Base-by-base conservation (phyloP, 1,284 basidiomycete species). In the Pseudozyma thailandica region DNA sequence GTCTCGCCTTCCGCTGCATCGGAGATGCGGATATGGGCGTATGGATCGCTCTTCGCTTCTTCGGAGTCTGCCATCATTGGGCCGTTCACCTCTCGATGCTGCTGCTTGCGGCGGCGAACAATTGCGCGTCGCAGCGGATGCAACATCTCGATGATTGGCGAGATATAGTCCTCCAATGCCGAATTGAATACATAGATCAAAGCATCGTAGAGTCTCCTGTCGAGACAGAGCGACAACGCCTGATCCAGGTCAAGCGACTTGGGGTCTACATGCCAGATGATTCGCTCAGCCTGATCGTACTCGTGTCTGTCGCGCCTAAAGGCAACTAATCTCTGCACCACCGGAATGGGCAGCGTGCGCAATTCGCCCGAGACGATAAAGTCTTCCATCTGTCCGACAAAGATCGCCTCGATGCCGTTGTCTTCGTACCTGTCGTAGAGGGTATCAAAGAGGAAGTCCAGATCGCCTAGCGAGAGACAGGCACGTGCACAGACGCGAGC, bases 251-350 rank as follows among this genome's bases (percentile, higher is more conserved):
- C 96, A 58, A 99, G 85, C 74, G 90, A 92, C 15, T 88, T 85
- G 0, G 95, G 93, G 73, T 97, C 92, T 60, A 98, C 92, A 81
- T 96, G 93, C 92, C 94, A 97, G 53, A 99, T 95, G 59, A 98
- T 86, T 37, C 88, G 87, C 82, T 98, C 94, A 1, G 92, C 92
- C 3, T 89, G 86, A 48, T 91, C 90, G 20, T 90, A 90, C 53
- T 90, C 88, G 6, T 86, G 86, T 37, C 89, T 87, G 33, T 90
- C 88, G 49, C 91, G 90, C 74, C 96, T 91, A 59, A 92, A 86
- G 1, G 87, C 87, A 46, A 98, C 87, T 21, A 99, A 85, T 41
- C 89, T 87, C 82, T 99, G 93, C 6, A 92, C 91, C 46, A 98
- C 90, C 7, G 93, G 92, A 10, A 83, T 78, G 4, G 96, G 93